Percentiles rank a stretch among this genome's conserved stretches.
Evolutionary conservation across 2,329 filamentous ascomycete species (phyloP).

Genomic region (Fusarium begoniae): DNA sequence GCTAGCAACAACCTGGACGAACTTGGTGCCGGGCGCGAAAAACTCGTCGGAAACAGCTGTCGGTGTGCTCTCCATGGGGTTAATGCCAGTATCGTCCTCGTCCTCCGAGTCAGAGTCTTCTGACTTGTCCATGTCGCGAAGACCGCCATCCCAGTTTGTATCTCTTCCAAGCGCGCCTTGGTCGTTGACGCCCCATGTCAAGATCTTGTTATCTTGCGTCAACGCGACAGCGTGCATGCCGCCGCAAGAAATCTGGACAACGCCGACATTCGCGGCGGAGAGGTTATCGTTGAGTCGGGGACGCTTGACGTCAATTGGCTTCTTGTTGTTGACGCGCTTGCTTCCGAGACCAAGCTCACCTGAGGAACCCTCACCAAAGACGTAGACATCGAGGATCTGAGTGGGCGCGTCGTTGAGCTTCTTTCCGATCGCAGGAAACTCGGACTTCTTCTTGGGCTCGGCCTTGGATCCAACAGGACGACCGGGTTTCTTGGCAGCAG

Average conservation of each 20-base stretch:
- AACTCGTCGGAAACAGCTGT: constrained; percentile 65
- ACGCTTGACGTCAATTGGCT: constrained; percentile 79
- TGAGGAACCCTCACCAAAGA: constrained; percentile 82
- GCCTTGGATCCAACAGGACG: constrained; percentile 29
- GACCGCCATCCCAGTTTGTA: constrained; percentile 73
- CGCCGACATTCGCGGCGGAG: constrained; percentile 68
- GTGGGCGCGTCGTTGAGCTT: constrained; percentile 74
- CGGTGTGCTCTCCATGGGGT: constrained; percentile 77
- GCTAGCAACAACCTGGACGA: constrained; percentile 71
- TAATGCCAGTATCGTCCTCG: constrained; percentile 71
- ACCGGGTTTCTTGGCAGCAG: constrained; percentile 30
- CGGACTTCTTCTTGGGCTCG: constrained; percentile 52
- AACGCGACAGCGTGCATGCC: constrained; percentile 84
- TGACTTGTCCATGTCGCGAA: constrained; percentile 64
- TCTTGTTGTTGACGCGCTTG: constrained; percentile 68
- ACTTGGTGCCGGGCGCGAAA: constrained; percentile 70
- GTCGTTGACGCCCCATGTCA: constrained; percentile 91
- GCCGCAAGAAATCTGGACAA: constrained; percentile 80
- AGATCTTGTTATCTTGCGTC: constrained; percentile 81
- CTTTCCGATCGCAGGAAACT: constrained; percentile 62
- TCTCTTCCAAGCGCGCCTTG: constrained; percentile 82
- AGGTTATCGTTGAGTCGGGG: constrained; percentile 80
- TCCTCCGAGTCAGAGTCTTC: constrained; percentile 65
- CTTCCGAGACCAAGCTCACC: constrained; percentile 84
- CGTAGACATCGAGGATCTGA: constrained; percentile 75